Conservation (phyloP, 2,329 filamentous ascomycete genomes). For the Aureobasidium sp. region DNA sequence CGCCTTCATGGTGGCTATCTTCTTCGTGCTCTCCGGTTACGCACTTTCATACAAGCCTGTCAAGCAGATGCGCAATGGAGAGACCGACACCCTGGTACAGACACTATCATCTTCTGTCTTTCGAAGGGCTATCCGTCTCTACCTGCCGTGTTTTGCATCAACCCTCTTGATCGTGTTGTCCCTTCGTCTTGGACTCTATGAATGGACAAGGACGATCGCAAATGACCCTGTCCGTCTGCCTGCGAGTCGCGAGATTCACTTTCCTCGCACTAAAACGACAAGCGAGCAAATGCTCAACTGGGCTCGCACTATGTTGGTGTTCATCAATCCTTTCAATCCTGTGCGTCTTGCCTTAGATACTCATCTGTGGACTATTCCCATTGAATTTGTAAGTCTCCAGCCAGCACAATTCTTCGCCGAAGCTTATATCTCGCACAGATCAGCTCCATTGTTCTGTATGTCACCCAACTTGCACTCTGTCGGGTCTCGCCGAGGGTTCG, state of each 20-base stretch:
- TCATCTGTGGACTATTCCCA: neutral
- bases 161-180: neutral
- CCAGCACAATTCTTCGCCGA: too few relatives aligned
- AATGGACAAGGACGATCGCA: neutral
- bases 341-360: neutral
- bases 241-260: too few relatives aligned
- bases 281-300: neutral
- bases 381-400: neutral
- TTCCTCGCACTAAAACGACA: too few relatives aligned
- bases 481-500: neutral
- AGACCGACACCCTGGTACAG: too few relatives aligned
- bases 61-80: neutral
- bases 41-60: conserved; percentile 16
- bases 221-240: too few relatives aligned
- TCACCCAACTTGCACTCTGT: neutral
- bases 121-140: neutral
- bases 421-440: too few relatives aligned
- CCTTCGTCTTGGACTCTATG: neutral
- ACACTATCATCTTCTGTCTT: neutral
- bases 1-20: conserved; percentile 50
- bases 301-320: neutral
- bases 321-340: neutral
- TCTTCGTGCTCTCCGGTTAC: conserved; percentile 52
- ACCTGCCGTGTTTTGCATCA: neutral
- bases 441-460: neutral